Conservation (phyloP, 164 flowering plant genomes). For the Magnolia officinalis region DNA sequence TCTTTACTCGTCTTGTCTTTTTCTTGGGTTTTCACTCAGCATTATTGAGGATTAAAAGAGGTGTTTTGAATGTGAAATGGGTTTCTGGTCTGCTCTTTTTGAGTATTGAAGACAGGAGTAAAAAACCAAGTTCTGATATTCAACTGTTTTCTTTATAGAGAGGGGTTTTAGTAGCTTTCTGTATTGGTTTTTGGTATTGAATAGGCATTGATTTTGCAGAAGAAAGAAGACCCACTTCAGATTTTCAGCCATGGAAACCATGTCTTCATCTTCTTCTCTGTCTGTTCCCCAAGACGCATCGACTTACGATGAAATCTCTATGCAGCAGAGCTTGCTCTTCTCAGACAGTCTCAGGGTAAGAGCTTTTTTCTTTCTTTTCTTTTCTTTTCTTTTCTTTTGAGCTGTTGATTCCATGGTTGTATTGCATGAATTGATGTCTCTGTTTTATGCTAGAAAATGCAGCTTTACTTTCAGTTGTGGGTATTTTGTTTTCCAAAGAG, state of each 20-base stretch:
- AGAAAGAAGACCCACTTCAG: constrained; percentile 8
- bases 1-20: constrained; percentile 2
- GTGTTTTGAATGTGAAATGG: constrained; percentile 2
- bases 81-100: not conserved
- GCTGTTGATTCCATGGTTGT: not conserved
- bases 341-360: constrained; percentile 85
- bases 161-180: not conserved
- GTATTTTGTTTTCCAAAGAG: not conserved
- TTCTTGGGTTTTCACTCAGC: not conserved
- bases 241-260: constrained; percentile 31
- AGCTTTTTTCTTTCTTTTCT: not conserved
- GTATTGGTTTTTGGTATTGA: not conserved
- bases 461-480: not conserved
- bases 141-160: not conserved
- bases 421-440: not conserved
- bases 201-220: constrained; percentile 14
- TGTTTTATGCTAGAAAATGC: not conserved
- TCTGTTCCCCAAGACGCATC: constrained; percentile 44
- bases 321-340: constrained; percentile 85
- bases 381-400: not conserved
- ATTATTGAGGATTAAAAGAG: not conserved
- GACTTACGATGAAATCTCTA: constrained; percentile 73
- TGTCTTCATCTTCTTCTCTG: constrained; percentile 46
- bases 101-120: not conserved
- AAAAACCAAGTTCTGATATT: not conserved